Evolutionary conservation across 768 basidiomycete species (phyloP), one percentile per base, ranked within the genome.

Genomic region (Cystofilobasidium capitatum): DNA sequence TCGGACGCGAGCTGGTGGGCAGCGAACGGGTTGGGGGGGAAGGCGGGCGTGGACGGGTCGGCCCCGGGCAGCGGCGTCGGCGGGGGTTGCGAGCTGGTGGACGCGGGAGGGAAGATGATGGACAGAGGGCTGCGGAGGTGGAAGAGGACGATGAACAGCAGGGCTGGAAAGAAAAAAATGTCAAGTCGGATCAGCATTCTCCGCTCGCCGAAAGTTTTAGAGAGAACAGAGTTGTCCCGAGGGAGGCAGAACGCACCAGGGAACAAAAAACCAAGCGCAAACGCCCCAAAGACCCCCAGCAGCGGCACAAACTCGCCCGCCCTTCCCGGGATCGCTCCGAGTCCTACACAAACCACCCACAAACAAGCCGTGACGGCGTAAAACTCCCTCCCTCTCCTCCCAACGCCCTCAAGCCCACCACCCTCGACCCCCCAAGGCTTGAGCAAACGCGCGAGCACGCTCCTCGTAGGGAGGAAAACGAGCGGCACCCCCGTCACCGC

Each of bases 121-220:
- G 88, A 81, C 3, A 92, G 80, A 1, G 92, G 92, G 3, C 85
- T 84, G 66, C 85, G 85, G 78, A 96, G 86, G 74, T 89, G 85
- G 78, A 94, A 91, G 5, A 85, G 84, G 33, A 82, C 81, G 71
- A 94, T 84, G 78, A 93, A 91, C 63, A 88, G 77, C 58, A 90
- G 73, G 20, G 89, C 87, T 82, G 74, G 47, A 62, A 70, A 57
- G 64, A 62, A 5, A 14, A 5, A 31, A 42, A 62, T 1, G 39
- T 20, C 37, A 42, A 62, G 16, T 22, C 3, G 5, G 31, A 24
- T 29, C 44, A 29, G n/a, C n/a, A n/a, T n/a, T n/a, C n/a, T n/a
- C n/a, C n/a, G n/a, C n/a, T n/a, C n/a, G n/a, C n/a, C n/a, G 13
- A 17, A 3, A 29, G 44, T 14, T n/a, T n/a, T 31, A 31, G 29